Percentiles rank a stretch among this genome's conserved stretches.
Evolutionary conservation across 352 stramenopile genomes (phyloP).

Genomic region (Pythium volutum): DNA sequence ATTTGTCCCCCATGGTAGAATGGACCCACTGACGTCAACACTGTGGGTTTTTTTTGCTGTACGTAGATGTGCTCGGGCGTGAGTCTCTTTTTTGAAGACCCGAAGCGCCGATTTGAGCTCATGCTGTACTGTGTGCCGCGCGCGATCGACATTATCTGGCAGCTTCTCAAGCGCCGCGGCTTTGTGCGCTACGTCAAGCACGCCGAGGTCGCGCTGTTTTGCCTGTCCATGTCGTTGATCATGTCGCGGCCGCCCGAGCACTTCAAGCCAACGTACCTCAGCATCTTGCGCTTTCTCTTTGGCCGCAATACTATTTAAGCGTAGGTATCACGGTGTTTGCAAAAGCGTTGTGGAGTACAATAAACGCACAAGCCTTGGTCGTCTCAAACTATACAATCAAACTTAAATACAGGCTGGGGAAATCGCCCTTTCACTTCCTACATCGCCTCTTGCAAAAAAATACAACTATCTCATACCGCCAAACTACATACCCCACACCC

Average conservation of each 20-base stretch:
- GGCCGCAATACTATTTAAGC: slow-evolving; percentile 68
- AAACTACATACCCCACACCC: slow-evolving; percentile 2
- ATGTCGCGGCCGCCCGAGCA: slow-evolving; percentile 76
- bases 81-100: slow-evolving; percentile 74
- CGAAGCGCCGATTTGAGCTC: slow-evolving; percentile 79
- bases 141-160: slow-evolving; percentile 79
- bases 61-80: slow-evolving; percentile 50
- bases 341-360: too few species aligned
- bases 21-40: too few species aligned
- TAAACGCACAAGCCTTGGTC: too few species aligned
- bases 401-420: slow-evolving; percentile 23
- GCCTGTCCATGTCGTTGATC: slow-evolving; percentile 79
- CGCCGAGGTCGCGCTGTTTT: slow-evolving; percentile 81
- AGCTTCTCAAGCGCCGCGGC: slow-evolving; percentile 59
- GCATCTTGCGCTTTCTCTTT: slow-evolving; percentile 83
- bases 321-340: neutral
- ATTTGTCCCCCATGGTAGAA: neutral
- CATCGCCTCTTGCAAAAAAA: neutral
- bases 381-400: slow-evolving; percentile 17
- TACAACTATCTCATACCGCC: slow-evolving; percentile 19
- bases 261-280: slow-evolving; percentile 85
- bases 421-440: slow-evolving; percentile 1
- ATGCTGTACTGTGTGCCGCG: slow-evolving; percentile 83
- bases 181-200: slow-evolving; percentile 75
- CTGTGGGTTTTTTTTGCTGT: neutral